Percentiles rank a stretch among this genome's conserved stretches.
Conservation (phyloP, 768 basidiomycete species). For the Tricholoma flavovirens region DNA sequence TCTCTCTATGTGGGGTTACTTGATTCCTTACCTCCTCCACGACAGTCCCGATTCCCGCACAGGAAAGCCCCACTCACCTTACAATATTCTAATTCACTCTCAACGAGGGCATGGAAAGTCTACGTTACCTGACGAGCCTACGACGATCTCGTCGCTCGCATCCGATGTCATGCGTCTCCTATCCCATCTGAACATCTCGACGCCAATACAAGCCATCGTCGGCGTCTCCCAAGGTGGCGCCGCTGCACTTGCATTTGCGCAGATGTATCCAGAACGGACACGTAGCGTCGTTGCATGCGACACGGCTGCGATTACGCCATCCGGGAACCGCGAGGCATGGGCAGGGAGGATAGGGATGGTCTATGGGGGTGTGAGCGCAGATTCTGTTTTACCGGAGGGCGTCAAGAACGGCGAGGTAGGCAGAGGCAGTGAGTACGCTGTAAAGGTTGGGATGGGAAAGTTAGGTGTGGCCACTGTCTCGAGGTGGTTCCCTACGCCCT, state of each 20-base stretch:
- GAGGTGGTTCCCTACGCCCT: constrained; percentile 45
- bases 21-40: constrained; percentile 36
- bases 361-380: constrained; percentile 15
- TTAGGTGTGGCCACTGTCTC: constrained; percentile 38
- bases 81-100: constrained; percentile 45
- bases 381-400: constrained; percentile 4
- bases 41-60: constrained; percentile 8
- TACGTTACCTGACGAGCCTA: constrained; percentile 23
- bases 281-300: constrained; percentile 44
- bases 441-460: constrained; percentile 33
- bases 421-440: constrained; percentile 22
- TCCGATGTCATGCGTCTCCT: constrained; percentile 39
- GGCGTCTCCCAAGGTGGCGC: constrained; percentile 54
- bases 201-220: constrained; percentile 38
- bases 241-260: constrained; percentile 40
- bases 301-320: constrained; percentile 37
- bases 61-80: constrained; percentile 19
- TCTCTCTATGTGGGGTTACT: constrained; percentile 40
- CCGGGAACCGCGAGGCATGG: constrained; percentile 46
- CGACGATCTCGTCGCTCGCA: constrained; percentile 41
- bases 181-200: constrained; percentile 26
- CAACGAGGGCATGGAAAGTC: constrained; percentile 49
- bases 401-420: constrained; percentile 10
- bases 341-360: constrained; percentile 37
- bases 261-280: constrained; percentile 29